Evolutionary conservation across 202 grass and related monocot genomes (phyloP), one percentile per base, ranked within the genome.

Genomic region (Saccharum hybrid): DNA sequence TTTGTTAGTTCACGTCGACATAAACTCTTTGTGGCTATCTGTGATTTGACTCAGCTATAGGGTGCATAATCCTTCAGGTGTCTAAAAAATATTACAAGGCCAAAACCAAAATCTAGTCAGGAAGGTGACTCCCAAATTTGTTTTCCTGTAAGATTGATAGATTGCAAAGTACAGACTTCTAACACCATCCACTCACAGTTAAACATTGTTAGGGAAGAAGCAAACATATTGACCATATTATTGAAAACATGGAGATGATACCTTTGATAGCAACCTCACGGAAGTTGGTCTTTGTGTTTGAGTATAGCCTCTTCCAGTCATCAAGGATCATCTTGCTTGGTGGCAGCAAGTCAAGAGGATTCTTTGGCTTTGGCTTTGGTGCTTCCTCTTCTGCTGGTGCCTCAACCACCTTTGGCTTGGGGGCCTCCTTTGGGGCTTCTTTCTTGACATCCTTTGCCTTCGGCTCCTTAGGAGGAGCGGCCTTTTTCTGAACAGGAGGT

Each of bases 261-360:
- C 96, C 96, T 98, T 98, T 98, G 77, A 98, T 80, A 18, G 96
- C 93, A 76, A 98, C 76, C 72, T 98, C 96, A 0, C 86, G 91
- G 86, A 98, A 98, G 83, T 98, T 98, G 64, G 91, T 98, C 81
- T 98, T 98, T 26, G 96, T 98, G 84, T 98, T 98, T 21, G 96
- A 98, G 79, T 98, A 98, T 8, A 98, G 79, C 81, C 96, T 88
- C 89, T 98, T 98, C 96, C 96, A 98, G 68, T 98, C 96, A 82
- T 98, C 96, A 74, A 98, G 90, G 62, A 96, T 83, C 96, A 98
- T 98, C 75, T 86, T 93, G 75, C 96, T 98, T 3, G 96, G 93
- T 64, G 96, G 96, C 71, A 98, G 81, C 68, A 94, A 86, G 77
- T 98, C 96, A 8, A 98, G 89, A 37, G 96, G 93, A 83, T 98